These are phyloP conservation scores for Biscogniauxia mediterranea DNA, from an alignment of 2,329 filamentous ascomycete species.

Conservation along the genomic window DNA sequence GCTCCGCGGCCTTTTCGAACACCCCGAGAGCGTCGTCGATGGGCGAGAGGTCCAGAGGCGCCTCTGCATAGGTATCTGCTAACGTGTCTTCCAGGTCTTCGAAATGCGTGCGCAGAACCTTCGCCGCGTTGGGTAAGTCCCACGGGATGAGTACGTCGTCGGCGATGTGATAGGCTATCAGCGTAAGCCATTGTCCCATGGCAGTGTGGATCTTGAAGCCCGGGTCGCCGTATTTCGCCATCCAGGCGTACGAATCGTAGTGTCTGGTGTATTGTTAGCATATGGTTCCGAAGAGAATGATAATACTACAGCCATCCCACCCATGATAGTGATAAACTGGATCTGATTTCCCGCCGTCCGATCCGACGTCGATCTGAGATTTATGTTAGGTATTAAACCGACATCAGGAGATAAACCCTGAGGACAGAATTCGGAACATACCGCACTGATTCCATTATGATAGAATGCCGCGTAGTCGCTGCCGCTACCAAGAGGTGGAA, in stretches of 20 bases:
- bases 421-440: neutral
- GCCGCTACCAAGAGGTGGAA: constrained; percentile 9
- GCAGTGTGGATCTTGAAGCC: constrained; percentile 48
- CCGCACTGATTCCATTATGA: constrained; percentile 8
- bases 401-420: neutral
- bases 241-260: constrained; percentile 43
- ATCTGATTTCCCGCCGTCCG: constrained; percentile 8
- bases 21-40: constrained; percentile 1
- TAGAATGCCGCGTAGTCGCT: constrained; percentile 12
- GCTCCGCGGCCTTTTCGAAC: neutral
- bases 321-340: constrained; percentile 10
- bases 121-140: constrained; percentile 5
- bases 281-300: neutral
- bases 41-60: constrained; percentile 1
- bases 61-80: neutral
- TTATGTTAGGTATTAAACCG: neutral
- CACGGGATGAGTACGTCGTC: constrained; percentile 7
- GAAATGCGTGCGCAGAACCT: constrained; percentile 2
- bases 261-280: constrained; percentile 1
- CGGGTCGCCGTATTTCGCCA: constrained; percentile 49
- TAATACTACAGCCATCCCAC: neutral
- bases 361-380: constrained; percentile 6
- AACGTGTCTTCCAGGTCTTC: constrained; percentile 3
- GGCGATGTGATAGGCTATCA: constrained; percentile 10
- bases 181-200: constrained; percentile 39